Evolutionary conservation across 208 protist species (phyloP).

Genomic region (Porcisia hertigi): DNA sequence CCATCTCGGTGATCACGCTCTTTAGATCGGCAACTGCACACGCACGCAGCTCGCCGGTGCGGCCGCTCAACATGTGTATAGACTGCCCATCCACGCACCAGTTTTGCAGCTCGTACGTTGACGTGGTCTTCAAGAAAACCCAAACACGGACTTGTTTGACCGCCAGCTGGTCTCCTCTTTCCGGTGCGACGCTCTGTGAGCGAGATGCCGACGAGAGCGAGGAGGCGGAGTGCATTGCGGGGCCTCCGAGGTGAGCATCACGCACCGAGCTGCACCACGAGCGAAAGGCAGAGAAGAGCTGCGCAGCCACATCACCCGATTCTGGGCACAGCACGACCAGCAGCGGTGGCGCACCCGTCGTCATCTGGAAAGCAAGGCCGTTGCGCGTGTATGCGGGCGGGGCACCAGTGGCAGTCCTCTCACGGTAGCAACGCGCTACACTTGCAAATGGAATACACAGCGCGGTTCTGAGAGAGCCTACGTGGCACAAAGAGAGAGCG

Average conservation of each 20-base stretch:
- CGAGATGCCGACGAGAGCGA: background rate
- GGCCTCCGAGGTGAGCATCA: background rate
- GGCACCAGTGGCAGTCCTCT: slow-evolving; percentile 21
- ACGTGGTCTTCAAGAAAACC: background rate
- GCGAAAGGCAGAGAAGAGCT: slow-evolving; percentile 36
- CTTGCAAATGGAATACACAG: slow-evolving; percentile 27
- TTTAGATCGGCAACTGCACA: slow-evolving; percentile 13
- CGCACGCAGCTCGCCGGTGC: background rate
- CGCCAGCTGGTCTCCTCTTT: background rate
- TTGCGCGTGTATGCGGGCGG: slow-evolving; percentile 41
- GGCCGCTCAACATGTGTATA: slow-evolving; percentile 5
- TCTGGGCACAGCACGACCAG: slow-evolving; percentile 55
- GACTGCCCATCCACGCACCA: slow-evolving; percentile 11
- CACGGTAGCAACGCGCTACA: slow-evolving; percentile 29
- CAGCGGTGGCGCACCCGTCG: slow-evolving; percentile 36
- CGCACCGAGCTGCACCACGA: slow-evolving; percentile 13
- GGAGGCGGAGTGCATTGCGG: background rate
- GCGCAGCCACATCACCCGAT: slow-evolving; percentile 25
- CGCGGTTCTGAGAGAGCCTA: slow-evolving; percentile 22
- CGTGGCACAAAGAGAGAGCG: slow-evolving; percentile 29
- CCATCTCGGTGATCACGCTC: background rate
- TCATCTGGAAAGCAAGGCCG: slow-evolving; percentile 51
- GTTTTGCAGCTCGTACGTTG: slow-evolving; percentile 16
- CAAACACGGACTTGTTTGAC: slow-evolving; percentile 5
- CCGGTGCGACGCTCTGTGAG: background rate